Evolutionary conservation across 2,329 filamentous ascomycete species (phyloP).

Genomic region (Penicillium verrucosum): DNA sequence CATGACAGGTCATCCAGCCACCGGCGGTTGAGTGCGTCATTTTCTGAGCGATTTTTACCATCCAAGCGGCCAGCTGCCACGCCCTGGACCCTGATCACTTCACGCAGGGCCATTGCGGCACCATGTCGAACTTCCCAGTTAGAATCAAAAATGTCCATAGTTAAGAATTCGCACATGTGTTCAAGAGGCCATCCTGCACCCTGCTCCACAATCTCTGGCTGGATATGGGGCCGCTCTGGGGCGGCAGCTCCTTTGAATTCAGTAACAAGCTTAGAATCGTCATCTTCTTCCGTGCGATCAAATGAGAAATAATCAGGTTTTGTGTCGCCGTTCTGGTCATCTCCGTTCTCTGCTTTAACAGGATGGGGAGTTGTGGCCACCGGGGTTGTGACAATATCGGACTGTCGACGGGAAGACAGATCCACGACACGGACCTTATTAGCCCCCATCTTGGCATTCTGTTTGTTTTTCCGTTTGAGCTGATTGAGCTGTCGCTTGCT

Average conservation of each 20-base stretch:
- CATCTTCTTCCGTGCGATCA: constrained; percentile 75
- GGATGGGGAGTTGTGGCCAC: constrained; percentile 51
- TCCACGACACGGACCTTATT: constrained; percentile 90
- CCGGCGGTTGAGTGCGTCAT: constrained; percentile 72
- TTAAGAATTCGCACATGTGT: constrained; percentile 87
- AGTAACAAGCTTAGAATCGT: constrained; percentile 86
- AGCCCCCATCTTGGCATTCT: constrained; percentile 81
- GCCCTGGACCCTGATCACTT: constrained; percentile 89
- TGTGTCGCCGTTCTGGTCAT: constrained; percentile 59
- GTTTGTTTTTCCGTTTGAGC: constrained; percentile 88
- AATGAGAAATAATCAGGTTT: constrained; percentile 85
- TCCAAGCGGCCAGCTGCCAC: constrained; percentile 75
- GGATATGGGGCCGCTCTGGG: constrained; percentile 80
- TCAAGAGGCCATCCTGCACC: constrained; percentile 92
- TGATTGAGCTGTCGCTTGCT: constrained; percentile 94
- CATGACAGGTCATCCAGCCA: constrained; percentile 97
- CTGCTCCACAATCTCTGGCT: constrained; percentile 71
- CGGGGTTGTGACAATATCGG: constrained; percentile 62
- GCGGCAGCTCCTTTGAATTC: constrained; percentile 86
- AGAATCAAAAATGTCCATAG: constrained; percentile 87
- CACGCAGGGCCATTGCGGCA: constrained; percentile 89
- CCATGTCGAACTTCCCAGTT: constrained; percentile 96
- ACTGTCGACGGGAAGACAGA: constrained; percentile 65
- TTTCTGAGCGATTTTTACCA: constrained; percentile 68
- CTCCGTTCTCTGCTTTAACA: constrained; percentile 59